Percentiles rank a stretch among this genome's conserved stretches.
Conservation (phyloP, 1,139 yeast genomes). For the Magnusiomyces tetraspermus region DNA sequence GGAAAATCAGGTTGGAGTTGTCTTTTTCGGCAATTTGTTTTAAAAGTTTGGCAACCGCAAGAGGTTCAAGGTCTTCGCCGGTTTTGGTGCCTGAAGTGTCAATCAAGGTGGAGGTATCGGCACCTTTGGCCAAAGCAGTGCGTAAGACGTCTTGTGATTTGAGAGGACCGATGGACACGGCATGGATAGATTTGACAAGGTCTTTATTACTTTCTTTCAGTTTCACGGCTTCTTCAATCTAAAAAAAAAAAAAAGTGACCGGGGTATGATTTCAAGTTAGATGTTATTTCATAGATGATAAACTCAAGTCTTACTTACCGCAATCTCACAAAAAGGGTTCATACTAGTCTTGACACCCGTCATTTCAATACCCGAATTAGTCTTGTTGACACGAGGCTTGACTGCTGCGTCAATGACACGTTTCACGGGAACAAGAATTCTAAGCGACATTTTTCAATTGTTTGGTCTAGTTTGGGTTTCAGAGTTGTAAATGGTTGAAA, state of each 20-base stretch:
- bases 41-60: conserved; percentile 79
- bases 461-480: too few species aligned
- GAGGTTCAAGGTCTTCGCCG: conserved; percentile 75
- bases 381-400: conserved; percentile 84
- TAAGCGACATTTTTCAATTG: conserved; percentile 37
- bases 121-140: conserved; percentile 91
- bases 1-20: conserved; percentile 64
- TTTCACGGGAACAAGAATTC: conserved; percentile 87
- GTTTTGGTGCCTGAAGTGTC: conserved; percentile 63
- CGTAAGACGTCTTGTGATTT: conserved; percentile 84
- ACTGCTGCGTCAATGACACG: conserved; percentile 90
- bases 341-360: conserved; percentile 88
- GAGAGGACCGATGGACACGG: conserved; percentile 83
- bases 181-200: conserved; percentile 74
- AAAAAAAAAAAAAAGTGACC: background rate
- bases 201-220: conserved; percentile 60
- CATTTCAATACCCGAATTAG: conserved; percentile 82
- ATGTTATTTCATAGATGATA: too few species aligned
- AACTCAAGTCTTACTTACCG: conserved; percentile 38
- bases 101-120: conserved; percentile 71
- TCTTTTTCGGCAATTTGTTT: conserved; percentile 63
- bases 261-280: too few species aligned
- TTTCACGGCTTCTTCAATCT: conserved; percentile 75
- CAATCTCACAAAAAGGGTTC: conserved; percentile 96
- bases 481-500: too few species aligned